phyloP scores from a whole-genome alignment of 352 stramenopile species.

The Globisporangium nunn region DNA sequence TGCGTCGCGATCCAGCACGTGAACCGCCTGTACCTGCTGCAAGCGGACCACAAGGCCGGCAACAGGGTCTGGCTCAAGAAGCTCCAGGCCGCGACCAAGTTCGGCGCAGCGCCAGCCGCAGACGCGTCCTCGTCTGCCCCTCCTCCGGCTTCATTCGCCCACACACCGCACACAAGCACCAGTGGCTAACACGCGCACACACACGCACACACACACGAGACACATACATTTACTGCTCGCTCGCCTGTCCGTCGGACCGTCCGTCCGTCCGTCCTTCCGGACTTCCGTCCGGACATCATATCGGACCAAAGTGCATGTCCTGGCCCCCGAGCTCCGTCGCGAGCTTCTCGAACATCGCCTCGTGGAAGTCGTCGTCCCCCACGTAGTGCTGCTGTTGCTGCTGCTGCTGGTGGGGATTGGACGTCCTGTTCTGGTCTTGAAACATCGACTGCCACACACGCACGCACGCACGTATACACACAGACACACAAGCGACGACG shows the following conservation, averaged over 20 bases:
- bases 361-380: slow-evolving; percentile 33
- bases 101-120: neutral
- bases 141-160: too few relatives aligned
- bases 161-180: too few relatives aligned
- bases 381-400: slow-evolving; percentile 12
- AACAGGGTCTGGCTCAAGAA: slow-evolving; percentile 63
- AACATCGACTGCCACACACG: slow-evolving; percentile 16
- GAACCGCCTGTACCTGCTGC: slow-evolving; percentile 41
- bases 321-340: slow-evolving; percentile 31
- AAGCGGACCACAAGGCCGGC: slow-evolving; percentile 36
- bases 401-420: slow-evolving; percentile 2
- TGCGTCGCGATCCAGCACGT: slow-evolving; percentile 40
- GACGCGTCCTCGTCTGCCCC: too few relatives aligned
- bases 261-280: neutral
- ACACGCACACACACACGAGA: neutral
- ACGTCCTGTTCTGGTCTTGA: slow-evolving; percentile 16
- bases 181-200: neutral
- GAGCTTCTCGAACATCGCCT: slow-evolving; percentile 38
- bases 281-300: slow-evolving; percentile 10
- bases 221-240: slow-evolving; percentile 1
- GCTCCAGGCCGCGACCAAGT: slow-evolving; percentile 39
- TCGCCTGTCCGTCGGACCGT: neutral
- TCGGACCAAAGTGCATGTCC: slow-evolving; percentile 31
- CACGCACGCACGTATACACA: too few relatives aligned
- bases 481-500: neutral